Base-by-base conservation (phyloP, 257 asterid species). In the Solanum chmielewskii region DNA sequence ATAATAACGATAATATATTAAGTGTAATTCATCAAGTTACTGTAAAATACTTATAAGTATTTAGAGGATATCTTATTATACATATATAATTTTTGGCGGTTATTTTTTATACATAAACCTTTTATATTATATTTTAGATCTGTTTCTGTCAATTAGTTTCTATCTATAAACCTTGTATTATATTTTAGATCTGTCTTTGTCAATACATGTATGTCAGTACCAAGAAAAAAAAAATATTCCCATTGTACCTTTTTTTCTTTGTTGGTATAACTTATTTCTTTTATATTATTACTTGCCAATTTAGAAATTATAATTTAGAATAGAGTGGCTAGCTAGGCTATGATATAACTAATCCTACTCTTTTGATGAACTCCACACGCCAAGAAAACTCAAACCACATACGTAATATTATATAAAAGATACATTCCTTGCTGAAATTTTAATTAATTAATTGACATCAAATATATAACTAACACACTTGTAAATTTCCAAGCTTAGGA, bases 331-430 rank as follows among this genome's bases (percentile, higher is more conserved):
- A 9, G 39, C 29, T 6, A 9, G 41, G 39, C 78, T 37, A 84
- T 45, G n/a, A 39, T 47, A 39, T 77, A n/a, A 12, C 59, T 44
- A 45, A 47, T 85, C 86, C 74, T 81, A 86, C 85, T 83, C 29
- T 88, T 42, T 77, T 77, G 87, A 88, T 80, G 78, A 86, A 84
- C 49, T 84, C 88, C 92, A 88, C 90, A 84, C 90, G 90, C 88
- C 89, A 90, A 90, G 90, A 77, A 66, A 88, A 64, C 88, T 29
- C 27, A 21, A 70, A 77, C 37, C 90, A 80, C 78, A 16, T 86
- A 42, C 84, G 29, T 88, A 7, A 15, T 42, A 3, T 13, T n/a
- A 20, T 21, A 41, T 11, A 41, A 75, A 6, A 5, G 27, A 75
- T 75, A n/a, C 52, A 71, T 16, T 71, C 31, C 33, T 69, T 69